Evolutionary conservation across 1,284 basidiomycete species (phyloP).

Genomic region (Boletus hoseneyae): DNA sequence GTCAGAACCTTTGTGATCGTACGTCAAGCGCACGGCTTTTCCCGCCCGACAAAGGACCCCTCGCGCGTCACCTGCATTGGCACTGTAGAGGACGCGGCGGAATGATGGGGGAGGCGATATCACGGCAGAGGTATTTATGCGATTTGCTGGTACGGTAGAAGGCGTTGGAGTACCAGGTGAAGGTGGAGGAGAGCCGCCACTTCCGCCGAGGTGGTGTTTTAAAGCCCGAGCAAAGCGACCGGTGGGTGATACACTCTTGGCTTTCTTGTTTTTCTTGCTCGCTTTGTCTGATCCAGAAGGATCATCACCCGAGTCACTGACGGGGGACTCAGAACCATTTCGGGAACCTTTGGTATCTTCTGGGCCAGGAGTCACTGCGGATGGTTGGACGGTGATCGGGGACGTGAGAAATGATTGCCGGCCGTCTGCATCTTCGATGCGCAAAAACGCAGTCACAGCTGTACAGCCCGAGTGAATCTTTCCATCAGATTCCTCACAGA

Average conservation of each 20-base stretch:
- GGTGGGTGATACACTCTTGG: conserved; percentile 42
- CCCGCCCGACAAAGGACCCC: conserved; percentile 88
- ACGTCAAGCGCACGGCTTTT: conserved; percentile 90
- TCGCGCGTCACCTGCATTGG: conserved; percentile 94
- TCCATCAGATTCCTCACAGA: conserved; percentile 80
- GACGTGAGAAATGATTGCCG: conserved; percentile 58
- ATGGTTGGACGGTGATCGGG: conserved; percentile 18
- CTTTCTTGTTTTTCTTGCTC: conserved; percentile 35
- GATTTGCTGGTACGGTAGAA: conserved; percentile 13
- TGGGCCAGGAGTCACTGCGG: conserved; percentile 30
- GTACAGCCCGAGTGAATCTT: conserved; percentile 97
- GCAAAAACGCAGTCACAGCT: conserved; percentile 94
- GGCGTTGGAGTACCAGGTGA: conserved; percentile 24
- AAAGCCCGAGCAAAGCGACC: conserved; percentile 58
- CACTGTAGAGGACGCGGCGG: conserved; percentile 87
- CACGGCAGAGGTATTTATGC: conserved; percentile 29
- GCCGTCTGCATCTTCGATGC: conserved; percentile 81
- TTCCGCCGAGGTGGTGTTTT: conserved; percentile 49
- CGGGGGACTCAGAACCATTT: conserved; percentile 29
- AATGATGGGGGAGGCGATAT: conserved; percentile 47
- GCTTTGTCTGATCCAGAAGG: conserved; percentile 35
- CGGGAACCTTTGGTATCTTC: conserved; percentile 21
- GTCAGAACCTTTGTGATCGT: conserved; percentile 98
- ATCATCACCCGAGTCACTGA: conserved; percentile 34
- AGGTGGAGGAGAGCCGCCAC: conserved; percentile 40